phyloP scores from a whole-genome alignment of 768 basidiomycete genomes.

The Sporobolomyces pararoseus region DNA sequence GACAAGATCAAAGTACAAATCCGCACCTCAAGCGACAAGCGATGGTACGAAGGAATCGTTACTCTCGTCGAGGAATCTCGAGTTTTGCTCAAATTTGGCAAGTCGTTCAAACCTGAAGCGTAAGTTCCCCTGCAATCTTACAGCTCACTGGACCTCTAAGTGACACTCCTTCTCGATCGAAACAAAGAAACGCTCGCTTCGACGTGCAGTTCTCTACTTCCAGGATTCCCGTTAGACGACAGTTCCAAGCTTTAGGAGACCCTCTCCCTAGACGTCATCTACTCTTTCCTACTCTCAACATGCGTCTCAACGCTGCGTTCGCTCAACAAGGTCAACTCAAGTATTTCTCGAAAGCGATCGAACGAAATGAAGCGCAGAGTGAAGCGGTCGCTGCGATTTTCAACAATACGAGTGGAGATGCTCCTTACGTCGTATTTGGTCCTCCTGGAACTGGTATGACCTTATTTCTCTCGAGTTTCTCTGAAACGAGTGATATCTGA shows the following conservation, averaged over 20 bases:
- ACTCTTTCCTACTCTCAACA: constrained; percentile 1
- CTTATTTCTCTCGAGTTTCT: too few relatives aligned
- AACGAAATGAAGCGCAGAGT: constrained; percentile 46
- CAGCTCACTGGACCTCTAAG: too few relatives aligned
- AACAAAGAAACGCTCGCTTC: background rate
- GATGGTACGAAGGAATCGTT: constrained; percentile 25
- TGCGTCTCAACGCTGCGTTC: too few relatives aligned
- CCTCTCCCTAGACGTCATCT: constrained; percentile 7
- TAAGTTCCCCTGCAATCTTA: background rate
- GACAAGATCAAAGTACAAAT: constrained; percentile 15
- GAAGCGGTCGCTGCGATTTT: constrained; percentile 44
- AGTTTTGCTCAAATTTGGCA: constrained; percentile 9
- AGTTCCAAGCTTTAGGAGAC: background rate
- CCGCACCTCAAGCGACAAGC: background rate
- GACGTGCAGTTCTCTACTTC: constrained; percentile 24
- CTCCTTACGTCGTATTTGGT: constrained; percentile 48
- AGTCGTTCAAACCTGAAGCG: constrained; percentile 12
- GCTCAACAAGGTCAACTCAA: background rate
- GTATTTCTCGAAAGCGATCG: constrained; percentile 1
- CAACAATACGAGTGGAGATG: constrained; percentile 5
- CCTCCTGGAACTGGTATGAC: constrained; percentile 48
- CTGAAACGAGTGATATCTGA: too few relatives aligned
- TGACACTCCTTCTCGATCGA: too few relatives aligned
- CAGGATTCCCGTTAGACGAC: constrained; percentile 5
- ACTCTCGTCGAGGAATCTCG: background rate